phyloP scores from a whole-genome alignment of 208 protist genomes.

The Endotrypanum monterogeii region DNA sequence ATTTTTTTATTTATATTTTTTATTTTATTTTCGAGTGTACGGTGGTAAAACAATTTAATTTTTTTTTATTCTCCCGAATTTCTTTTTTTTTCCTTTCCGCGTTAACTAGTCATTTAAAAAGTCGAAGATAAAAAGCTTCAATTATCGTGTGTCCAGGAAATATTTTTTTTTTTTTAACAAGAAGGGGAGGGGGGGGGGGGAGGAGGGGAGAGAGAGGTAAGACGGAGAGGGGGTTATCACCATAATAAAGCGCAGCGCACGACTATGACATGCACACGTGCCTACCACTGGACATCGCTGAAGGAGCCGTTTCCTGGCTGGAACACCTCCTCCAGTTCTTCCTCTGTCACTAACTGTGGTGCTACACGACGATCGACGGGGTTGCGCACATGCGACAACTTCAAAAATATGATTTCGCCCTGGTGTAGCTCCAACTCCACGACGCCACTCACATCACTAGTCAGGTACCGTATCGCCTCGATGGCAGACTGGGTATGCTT shows the following conservation, averaged over 20 bases:
- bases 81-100: no score
- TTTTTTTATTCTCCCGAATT: no score
- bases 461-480: slow-evolving; percentile 80
- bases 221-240: neutral
- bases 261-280: no score
- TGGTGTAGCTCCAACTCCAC: slow-evolving; percentile 90
- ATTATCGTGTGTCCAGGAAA: no score
- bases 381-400: slow-evolving; percentile 74
- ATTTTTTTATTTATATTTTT: no score
- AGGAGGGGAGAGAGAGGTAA: neutral
- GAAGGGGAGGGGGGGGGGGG: neutral
- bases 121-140: no score
- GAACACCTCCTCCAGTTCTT: slow-evolving; percentile 90
- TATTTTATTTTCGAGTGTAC: no score
- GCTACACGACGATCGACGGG: slow-evolving; percentile 42
- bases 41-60: no score
- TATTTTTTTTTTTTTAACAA: no score
- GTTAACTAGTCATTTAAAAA: no score
- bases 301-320: slow-evolving; percentile 86
- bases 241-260: neutral
- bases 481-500: slow-evolving; percentile 86
- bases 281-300: slow-evolving; percentile 88
- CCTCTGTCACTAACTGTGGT: slow-evolving; percentile 61
- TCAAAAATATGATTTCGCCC: slow-evolving; percentile 88
- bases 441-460: slow-evolving; percentile 69